A percentile compares a stretch with the other conserved stretches of the same genome.
These are phyloP conservation scores for Ceratocystis lukuohia DNA, from an alignment of 2,329 filamentous ascomycete genomes.

Conservation along the genomic window DNA sequence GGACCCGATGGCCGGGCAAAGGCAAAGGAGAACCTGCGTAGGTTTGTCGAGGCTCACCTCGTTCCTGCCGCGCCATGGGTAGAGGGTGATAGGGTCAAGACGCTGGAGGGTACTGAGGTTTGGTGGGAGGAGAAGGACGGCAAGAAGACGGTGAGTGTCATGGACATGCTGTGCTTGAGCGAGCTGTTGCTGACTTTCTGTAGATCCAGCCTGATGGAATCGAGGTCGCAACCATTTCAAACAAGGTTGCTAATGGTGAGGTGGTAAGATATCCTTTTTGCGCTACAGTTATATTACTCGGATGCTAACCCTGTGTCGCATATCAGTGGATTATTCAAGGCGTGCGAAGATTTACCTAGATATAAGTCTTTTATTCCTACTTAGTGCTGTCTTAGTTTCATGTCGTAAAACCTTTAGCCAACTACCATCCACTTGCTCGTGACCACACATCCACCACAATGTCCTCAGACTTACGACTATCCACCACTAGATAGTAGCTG, in stretches of 20 bases:
- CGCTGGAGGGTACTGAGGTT: conserved; percentile 52
- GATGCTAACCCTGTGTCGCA: background rate
- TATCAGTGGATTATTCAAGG: conserved; percentile 10
- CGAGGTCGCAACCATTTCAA: conserved; percentile 60
- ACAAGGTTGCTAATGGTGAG: conserved; percentile 74
- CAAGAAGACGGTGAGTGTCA: conserved; percentile 46
- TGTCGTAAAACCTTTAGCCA: too few relatives aligned
- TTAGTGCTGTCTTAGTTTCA: background rate
- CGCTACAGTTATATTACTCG: background rate
- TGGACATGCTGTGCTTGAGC: background rate
- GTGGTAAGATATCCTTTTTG: conserved; percentile 36
- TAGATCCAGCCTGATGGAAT: conserved; percentile 69
- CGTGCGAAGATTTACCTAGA: background rate
- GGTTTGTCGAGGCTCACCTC: conserved; percentile 79
- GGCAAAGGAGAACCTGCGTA: conserved; percentile 59
- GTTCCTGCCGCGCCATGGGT: conserved; percentile 64
- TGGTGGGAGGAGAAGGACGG: conserved; percentile 71
- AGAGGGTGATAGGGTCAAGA: conserved; percentile 50
- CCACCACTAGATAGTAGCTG: conserved; percentile 61
- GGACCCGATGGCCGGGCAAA: conserved; percentile 61
- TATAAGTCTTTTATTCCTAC: background rate
- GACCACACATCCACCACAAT: conserved; percentile 64
- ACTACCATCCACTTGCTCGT: conserved; percentile 55
- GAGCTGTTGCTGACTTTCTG: conserved; percentile 17
- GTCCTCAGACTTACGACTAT: conserved; percentile 40